Conservation (phyloP, 257 asterid species). For the Solanum bulbocastanum region DNA sequence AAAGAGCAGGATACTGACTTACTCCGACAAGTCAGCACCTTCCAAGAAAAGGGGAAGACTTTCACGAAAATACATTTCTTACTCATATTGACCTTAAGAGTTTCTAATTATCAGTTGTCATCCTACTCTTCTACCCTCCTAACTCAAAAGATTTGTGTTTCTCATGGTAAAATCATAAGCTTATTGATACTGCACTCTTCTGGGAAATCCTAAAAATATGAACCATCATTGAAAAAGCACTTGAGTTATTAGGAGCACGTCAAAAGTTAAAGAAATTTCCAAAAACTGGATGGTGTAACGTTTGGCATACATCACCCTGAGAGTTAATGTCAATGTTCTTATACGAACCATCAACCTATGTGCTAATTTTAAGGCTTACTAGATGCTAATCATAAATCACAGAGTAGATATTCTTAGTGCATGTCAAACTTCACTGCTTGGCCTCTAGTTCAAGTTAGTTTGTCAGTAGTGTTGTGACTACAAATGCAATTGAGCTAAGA, state of each 20-base stretch:
- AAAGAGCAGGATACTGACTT: not conserved
- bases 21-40: not conserved
- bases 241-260: not conserved
- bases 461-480: not conserved
- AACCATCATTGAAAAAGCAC: not conserved
- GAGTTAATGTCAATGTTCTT: not conserved
- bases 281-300: not conserved
- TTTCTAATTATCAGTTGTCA: not conserved
- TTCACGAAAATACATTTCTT: not conserved
- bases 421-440: not conserved
- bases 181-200: not conserved
- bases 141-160: not conserved
- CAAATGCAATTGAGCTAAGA: not conserved
- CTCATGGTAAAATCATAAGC: not conserved
- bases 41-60: not conserved
- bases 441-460: not conserved
- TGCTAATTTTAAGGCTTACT: not conserved
- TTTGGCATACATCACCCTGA: not conserved
- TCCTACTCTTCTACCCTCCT: not conserved
- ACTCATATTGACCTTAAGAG: not conserved
- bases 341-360: not conserved
- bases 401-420: not conserved
- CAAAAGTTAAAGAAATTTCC: not conserved
- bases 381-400: not conserved
- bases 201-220: not conserved